A percentile compares a stretch with the other conserved stretches of the same genome.
phyloP scores from a whole-genome alignment of 208 protist species.

The Spironucleus salmonicida region DNA sequence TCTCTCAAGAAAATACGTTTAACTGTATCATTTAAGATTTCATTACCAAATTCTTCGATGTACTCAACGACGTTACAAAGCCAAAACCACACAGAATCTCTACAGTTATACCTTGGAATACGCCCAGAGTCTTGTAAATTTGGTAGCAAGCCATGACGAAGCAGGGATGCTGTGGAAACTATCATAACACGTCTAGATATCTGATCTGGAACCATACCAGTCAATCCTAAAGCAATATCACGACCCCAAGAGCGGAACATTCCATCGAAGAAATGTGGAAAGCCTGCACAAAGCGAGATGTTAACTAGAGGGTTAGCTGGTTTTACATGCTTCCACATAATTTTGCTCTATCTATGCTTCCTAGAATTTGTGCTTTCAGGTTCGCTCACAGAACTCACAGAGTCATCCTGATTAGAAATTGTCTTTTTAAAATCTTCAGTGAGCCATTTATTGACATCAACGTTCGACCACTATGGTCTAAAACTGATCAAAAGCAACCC shows the following conservation, averaged over 20 bases:
- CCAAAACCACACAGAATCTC: constrained; percentile 59
- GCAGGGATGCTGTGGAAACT: constrained; percentile 28
- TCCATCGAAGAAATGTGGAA: constrained; percentile 43
- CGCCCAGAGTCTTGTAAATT: constrained; percentile 55
- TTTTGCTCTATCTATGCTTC: neutral
- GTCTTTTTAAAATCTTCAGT: neutral
- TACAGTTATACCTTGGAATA: constrained; percentile 51
- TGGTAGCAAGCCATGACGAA: constrained; percentile 57
- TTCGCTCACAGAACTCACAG: too few relatives aligned
- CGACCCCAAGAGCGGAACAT: constrained; percentile 55
- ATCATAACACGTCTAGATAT: constrained; percentile 37
- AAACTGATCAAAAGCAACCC: constrained; percentile 15
- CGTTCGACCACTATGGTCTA: neutral
- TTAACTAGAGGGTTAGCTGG: neutral
- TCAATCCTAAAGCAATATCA: constrained; percentile 46
- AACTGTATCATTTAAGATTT: constrained; percentile 36
- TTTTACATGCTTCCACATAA: neutral
- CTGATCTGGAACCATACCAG: constrained; percentile 49
- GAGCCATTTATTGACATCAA: neutral
- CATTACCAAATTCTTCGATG: constrained; percentile 18
- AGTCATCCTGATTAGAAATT: neutral
- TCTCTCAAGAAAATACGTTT: constrained; percentile 40
- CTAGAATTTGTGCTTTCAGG: too few relatives aligned
- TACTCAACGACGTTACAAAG: constrained; percentile 34
- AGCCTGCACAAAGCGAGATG: constrained; percentile 26